A percentile compares a stretch with the other conserved stretches of the same genome.
phyloP scores from a whole-genome alignment of 495 filamentous ascomycete species.

The Hyphodiscus hymeniophilus region DNA sequence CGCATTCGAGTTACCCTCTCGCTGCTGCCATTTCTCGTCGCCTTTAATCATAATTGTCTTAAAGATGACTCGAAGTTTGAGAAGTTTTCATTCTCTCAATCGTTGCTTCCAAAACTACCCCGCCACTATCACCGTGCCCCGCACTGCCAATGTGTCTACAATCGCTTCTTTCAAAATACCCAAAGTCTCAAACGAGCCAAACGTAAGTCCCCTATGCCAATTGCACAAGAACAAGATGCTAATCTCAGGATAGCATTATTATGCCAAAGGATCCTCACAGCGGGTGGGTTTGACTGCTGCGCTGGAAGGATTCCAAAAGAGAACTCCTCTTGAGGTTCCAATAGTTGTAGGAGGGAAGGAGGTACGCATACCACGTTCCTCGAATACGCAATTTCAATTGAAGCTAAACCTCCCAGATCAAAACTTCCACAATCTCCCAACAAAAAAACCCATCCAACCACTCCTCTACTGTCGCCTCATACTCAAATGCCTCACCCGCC shows the following conservation, averaged over 20 bases:
- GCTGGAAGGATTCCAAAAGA: constrained; percentile 50
- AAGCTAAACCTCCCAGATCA: constrained; percentile 8
- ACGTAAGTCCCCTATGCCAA: constrained; percentile 48
- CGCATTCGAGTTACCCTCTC: background rate
- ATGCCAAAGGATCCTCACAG: constrained; percentile 71
- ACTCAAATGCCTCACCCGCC: constrained; percentile 63
- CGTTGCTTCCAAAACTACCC: constrained; percentile 5
- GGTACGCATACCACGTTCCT: constrained; percentile 30
- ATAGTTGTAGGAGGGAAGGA: constrained; percentile 72
- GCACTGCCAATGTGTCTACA: constrained; percentile 16
- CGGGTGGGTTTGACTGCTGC: constrained; percentile 65
- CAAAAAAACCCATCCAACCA: constrained; percentile 76
- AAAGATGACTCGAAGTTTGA: constrained; percentile 19
- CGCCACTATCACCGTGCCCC: constrained; percentile 8
- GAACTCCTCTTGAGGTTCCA: constrained; percentile 61
- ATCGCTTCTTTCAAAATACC: constrained; percentile 68
- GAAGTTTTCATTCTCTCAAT: constrained; percentile 15
- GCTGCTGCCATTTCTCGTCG: background rate
- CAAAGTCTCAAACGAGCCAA: constrained; percentile 83
- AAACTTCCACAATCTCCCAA: constrained; percentile 38
- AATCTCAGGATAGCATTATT: constrained; percentile 59
- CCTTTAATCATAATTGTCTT: background rate
- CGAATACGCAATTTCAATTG: background rate
- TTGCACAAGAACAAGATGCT: constrained; percentile 3
- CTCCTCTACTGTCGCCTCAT: constrained; percentile 61